Base-by-base conservation (phyloP, 2,329 filamentous ascomycete genomes). In the Cladophialophora chaetospira region DNA sequence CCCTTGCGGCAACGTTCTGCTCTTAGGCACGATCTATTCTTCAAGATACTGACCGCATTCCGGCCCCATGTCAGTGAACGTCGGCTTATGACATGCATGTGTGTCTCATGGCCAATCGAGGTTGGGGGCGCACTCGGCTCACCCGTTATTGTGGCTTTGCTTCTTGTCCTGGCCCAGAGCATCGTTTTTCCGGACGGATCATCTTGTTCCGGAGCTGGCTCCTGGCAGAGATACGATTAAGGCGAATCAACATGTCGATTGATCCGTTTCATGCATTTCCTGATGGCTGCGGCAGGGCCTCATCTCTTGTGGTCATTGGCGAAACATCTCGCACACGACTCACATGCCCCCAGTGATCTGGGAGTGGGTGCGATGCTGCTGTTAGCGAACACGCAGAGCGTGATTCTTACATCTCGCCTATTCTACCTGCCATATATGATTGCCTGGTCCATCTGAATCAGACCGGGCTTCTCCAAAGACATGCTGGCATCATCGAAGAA, bases 41-140 rank as follows among this genome's bases (percentile, higher is more conserved):
- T 21, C 35, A 23, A 26, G 33, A 31, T 26, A 17, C 35, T 49
- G n/a, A 17, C 3, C n/a, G n/a, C 21, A 17, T 49, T 40, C 31
- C 31, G 33, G n/a, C 19, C 46, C 48, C 48, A 29, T 23, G 36
- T 23, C 35, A n/a, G 17, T 31, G 2, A n/a, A 19, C 15, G 21
- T 40, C 25, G 47, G 47, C 48, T 23, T 29, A 47, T 33, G 25
- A 29, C 11, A 46, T 46, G 26, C 43, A 46, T 46, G 43, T 43
- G 21, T 43, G 19, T 43, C 43, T 46, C n/a, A 46, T 31, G 13
- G 35, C 33, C 23, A 42, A 40, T 51, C 13, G 21, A 40, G 25
- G 13, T 43, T 31, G 36, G 44, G n/a, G 44, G 25, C 23, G 47
- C 45, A 48, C 46, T 38, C 17, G 10, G 9, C 5, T 8, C 23